phyloP scores from a whole-genome alignment of 2,329 filamentous ascomycete species.

The Cercospora brassicicola region DNA sequence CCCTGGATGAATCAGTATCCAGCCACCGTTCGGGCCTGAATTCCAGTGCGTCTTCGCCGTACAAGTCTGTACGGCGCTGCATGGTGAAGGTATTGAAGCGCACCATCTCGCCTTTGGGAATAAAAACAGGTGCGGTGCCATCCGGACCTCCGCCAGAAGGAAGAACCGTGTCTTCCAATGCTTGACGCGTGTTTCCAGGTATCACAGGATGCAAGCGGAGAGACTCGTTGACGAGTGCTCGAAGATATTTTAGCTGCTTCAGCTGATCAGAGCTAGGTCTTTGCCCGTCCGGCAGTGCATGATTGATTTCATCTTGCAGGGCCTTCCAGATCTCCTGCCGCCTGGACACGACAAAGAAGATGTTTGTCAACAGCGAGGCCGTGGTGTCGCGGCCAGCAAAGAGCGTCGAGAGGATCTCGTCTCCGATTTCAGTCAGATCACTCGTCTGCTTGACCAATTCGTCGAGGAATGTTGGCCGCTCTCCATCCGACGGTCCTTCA shows the following conservation, averaged over 20 bases:
- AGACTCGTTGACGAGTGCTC: slow-evolving; percentile 63
- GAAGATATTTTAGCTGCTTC: slow-evolving; percentile 31
- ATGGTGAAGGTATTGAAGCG: slow-evolving; percentile 5
- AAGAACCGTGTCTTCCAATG: slow-evolving; percentile 60
- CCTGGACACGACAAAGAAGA: slow-evolving; percentile 33
- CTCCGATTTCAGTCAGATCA: slow-evolving; percentile 43
- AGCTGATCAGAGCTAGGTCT: slow-evolving; percentile 41
- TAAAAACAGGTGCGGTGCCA: slow-evolving; percentile 44
- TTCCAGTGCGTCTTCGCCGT: neutral
- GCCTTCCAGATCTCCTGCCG: slow-evolving; percentile 21
- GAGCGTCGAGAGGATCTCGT: slow-evolving; percentile 49
- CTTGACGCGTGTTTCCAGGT: slow-evolving; percentile 71
- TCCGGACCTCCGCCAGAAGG: slow-evolving; percentile 47
- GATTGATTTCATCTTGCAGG: slow-evolving; percentile 22
- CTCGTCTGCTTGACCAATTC: slow-evolving; percentile 52
- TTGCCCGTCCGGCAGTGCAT: slow-evolving; percentile 31
- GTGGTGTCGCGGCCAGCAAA: slow-evolving; percentile 55
- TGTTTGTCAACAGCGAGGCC: slow-evolving; percentile 47
- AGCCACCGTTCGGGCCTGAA: slow-evolving; percentile 12
- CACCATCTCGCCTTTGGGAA: slow-evolving; percentile 38
- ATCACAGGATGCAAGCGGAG: slow-evolving; percentile 73
- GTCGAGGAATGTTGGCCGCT: slow-evolving; percentile 55
- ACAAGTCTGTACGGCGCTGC: slow-evolving; percentile 7
- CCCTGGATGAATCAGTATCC: neutral
- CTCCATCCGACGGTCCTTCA: slow-evolving; percentile 12